Conservation (phyloP, 192 early-diverging fungal genomes). For the Coemansia pectinata region DNA sequence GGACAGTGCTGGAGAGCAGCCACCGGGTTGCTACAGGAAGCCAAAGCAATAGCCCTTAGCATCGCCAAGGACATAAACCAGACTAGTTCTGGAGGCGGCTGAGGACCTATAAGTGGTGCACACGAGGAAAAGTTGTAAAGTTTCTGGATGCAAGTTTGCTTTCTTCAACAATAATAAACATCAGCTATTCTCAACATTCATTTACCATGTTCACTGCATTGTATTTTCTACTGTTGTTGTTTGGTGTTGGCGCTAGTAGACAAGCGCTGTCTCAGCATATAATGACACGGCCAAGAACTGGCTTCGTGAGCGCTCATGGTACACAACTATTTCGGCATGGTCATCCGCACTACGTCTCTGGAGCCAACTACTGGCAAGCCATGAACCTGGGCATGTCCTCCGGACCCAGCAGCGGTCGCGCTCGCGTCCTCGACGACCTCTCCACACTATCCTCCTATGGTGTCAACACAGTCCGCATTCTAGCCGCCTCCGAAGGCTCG, state of each 20-base stretch:
- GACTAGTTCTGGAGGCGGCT: too few species aligned
- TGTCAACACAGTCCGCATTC: slow-evolving; percentile 65
- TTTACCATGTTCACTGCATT: background rate
- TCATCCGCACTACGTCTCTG: slow-evolving; percentile 39
- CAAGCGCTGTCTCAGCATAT: background rate
- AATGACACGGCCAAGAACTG: background rate
- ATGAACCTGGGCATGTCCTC: slow-evolving; percentile 65
- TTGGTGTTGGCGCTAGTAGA: background rate
- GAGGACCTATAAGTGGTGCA: too few species aligned
- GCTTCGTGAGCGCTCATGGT: slow-evolving; percentile 54
- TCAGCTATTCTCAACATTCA: too few species aligned
- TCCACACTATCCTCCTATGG: slow-evolving; percentile 42
- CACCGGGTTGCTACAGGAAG: too few species aligned
- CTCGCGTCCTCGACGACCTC: slow-evolving; percentile 60
- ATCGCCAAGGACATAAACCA: background rate
- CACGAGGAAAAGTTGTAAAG: too few species aligned
- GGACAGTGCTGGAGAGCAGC: background rate
- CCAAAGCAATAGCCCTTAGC: background rate
- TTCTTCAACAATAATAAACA: background rate
- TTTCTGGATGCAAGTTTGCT: background rate
- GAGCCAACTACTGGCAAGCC: slow-evolving; percentile 76
- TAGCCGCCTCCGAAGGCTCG: slow-evolving; percentile 63
- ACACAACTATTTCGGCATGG: slow-evolving; percentile 37
- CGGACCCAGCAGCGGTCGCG: slow-evolving; percentile 53
- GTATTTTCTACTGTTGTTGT: background rate